Percentiles rank a stretch among this genome's conserved stretches.
phyloP scores from a whole-genome alignment of 768 basidiomycete genomes.

The Hemileccinum rubropunctum region DNA sequence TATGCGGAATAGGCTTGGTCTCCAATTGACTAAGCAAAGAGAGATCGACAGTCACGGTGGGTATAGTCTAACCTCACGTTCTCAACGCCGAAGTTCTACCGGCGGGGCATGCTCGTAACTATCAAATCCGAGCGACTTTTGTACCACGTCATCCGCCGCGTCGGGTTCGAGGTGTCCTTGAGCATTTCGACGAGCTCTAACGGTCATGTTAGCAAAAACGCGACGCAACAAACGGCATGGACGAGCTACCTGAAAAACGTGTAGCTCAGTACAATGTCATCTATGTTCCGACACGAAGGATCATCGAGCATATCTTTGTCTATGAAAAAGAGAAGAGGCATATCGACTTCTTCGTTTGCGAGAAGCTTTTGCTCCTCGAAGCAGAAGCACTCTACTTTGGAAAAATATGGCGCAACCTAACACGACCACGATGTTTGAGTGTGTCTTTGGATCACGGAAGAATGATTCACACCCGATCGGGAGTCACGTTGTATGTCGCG shows the following conservation, averaged over 20 bases:
- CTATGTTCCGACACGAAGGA: conserved; percentile 78
- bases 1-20: too few species aligned
- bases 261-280: conserved; percentile 92
- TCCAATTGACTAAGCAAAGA: too few species aligned
- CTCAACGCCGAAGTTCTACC: conserved; percentile 20
- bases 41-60: too few species aligned
- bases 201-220: background rate
- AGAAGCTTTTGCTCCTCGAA: conserved; percentile 97
- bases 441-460: background rate
- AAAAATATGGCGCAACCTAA: conserved; percentile 96
- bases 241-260: conserved; percentile 86
- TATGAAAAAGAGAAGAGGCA: conserved; percentile 98
- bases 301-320: conserved; percentile 97
- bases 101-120: conserved; percentile 50
- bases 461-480: conserved; percentile 70
- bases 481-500: conserved; percentile 98
- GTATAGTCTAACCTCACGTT: background rate
- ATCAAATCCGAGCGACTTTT: conserved; percentile 76
- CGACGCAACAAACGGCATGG: background rate
- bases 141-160: conserved; percentile 74
- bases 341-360: conserved; percentile 95
- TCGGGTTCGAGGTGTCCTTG: conserved; percentile 90
- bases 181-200: conserved; percentile 81
- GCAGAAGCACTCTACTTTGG: conserved; percentile 99
- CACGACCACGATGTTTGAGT: background rate